Percentiles rank a stretch among this genome's conserved stretches.
These are phyloP conservation scores for Collybia nuda DNA, from an alignment of 768 basidiomycete species.

Conservation along the genomic window DNA sequence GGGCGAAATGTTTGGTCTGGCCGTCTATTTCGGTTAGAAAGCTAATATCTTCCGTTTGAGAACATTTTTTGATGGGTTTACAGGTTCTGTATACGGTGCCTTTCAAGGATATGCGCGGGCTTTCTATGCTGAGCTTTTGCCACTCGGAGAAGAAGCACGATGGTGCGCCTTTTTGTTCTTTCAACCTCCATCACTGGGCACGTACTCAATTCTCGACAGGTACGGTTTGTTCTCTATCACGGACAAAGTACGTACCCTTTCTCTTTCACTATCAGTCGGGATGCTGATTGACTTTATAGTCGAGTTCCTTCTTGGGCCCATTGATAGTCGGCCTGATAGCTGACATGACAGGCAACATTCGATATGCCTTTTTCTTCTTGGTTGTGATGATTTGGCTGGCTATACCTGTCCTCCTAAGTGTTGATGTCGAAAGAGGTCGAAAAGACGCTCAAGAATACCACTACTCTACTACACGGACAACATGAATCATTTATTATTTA, in stretches of 20 bases:
- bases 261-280: conserved; percentile 8
- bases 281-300: conserved; percentile 41
- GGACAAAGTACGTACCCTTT: conserved; percentile 59
- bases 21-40: conserved; percentile 74
- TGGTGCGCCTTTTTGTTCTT: conserved; percentile 50
- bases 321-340: conserved; percentile 86
- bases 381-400: conserved; percentile 79
- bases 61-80: neutral
- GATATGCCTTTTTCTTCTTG: conserved; percentile 89
- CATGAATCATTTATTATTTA: too few relatives aligned
- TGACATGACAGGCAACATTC: conserved; percentile 88
- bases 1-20: conserved; percentile 83
- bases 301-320: conserved; percentile 90
- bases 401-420: conserved; percentile 69
- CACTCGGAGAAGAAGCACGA: conserved; percentile 84
- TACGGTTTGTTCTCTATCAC: conserved; percentile 88
- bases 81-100: conserved; percentile 78
- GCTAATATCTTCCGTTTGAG: too few relatives aligned
- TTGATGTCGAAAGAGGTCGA: conserved; percentile 69
- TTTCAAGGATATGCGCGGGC: conserved; percentile 91
- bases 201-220: conserved; percentile 24
- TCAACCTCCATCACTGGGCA: neutral
- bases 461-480: conserved; percentile 8
- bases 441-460: conserved; percentile 45
- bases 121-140: conserved; percentile 84